These are phyloP conservation scores for Aspergillus sp. DNA, from an alignment of 2,329 filamentous ascomycete genomes.

Conservation along the genomic window DNA sequence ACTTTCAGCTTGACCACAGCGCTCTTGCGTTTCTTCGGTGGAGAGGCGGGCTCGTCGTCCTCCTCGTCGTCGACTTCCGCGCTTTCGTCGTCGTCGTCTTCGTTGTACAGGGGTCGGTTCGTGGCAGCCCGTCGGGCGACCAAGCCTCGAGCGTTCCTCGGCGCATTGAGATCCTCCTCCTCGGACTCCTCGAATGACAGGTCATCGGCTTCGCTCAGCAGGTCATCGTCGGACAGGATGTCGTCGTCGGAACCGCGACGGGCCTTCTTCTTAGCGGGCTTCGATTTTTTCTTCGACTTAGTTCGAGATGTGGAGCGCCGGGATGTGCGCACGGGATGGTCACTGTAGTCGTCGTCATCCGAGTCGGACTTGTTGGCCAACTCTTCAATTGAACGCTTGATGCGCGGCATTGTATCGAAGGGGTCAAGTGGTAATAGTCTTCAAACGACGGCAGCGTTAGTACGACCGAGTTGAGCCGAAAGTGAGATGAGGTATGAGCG, in stretches of 20 bases:
- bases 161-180: constrained; percentile 41
- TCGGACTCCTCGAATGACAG: constrained; percentile 47
- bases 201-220: constrained; percentile 41
- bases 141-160: constrained; percentile 58
- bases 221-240: constrained; percentile 34
- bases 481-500: background rate
- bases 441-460: background rate
- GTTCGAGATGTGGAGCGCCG: constrained; percentile 27
- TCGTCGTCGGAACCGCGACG: constrained; percentile 49
- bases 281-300: constrained; percentile 35
- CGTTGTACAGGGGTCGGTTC: constrained; percentile 57
- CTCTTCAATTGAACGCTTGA: constrained; percentile 45
- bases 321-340: constrained; percentile 31
- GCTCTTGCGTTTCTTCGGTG: constrained; percentile 21
- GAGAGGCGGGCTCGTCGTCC: constrained; percentile 16
- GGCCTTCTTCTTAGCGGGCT: constrained; percentile 36
- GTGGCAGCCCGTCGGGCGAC: constrained; percentile 56
- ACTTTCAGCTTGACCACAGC: constrained; percentile 33
- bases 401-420: constrained; percentile 30
- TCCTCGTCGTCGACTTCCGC: constrained; percentile 36
- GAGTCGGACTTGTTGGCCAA: constrained; percentile 44
- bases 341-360: constrained; percentile 46
- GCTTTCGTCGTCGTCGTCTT: constrained; percentile 42
- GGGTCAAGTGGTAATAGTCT: constrained; percentile 1
- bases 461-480: background rate